Evolutionary conservation across 371 early-diverging fungal species (phyloP), one percentile per base, ranked within the genome.

Genomic region (Sporodiniella umbellata): DNA sequence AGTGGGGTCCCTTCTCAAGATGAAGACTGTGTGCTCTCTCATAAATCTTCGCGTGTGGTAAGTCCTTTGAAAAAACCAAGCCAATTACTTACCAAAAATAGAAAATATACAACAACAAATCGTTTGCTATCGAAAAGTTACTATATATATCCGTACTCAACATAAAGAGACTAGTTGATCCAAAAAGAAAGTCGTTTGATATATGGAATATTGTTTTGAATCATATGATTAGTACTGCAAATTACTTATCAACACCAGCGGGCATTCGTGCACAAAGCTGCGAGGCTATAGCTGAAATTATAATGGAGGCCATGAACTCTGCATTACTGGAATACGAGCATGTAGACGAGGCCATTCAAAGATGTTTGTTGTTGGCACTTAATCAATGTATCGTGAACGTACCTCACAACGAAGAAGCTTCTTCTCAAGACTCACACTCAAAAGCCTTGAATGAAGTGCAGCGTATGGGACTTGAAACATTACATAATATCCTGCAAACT

Each of bases 401-500:
- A 18, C 47, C 59, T 11, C 39, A 47, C 5, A 62, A 50, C 8
- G 62, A 68, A 1, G 50, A 53, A 25, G 23, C 44, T 0, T n/a
- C 40, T 3, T 46, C 45, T 28, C 54, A 46, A 42, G 60, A 64
- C 2, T 39, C 38, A 28, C 56, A 57, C 11, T 24, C 58, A 14
- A 64, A 68, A 24, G 54, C 60, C 0, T 72, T 74, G 35, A 68
- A 70, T 1, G 94, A 91, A 33, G 90, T 94, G 2, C 90, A 92
- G 50, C 88, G 86, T 46, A 83, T 83, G 67, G 89, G 87, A 0
- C 62, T 98, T 22, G 96, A 95, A 54, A 95, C 92, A 0, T 72
- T 98, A 43, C 85, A 93, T 64, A 92, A 88, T 54, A 59, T 96
- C 4, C 68, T 98, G 25, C 94, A 96, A 62, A 89, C 88, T 1